Conservation (phyloP, 305 asterid species). For the Solanum hybrid region DNA sequence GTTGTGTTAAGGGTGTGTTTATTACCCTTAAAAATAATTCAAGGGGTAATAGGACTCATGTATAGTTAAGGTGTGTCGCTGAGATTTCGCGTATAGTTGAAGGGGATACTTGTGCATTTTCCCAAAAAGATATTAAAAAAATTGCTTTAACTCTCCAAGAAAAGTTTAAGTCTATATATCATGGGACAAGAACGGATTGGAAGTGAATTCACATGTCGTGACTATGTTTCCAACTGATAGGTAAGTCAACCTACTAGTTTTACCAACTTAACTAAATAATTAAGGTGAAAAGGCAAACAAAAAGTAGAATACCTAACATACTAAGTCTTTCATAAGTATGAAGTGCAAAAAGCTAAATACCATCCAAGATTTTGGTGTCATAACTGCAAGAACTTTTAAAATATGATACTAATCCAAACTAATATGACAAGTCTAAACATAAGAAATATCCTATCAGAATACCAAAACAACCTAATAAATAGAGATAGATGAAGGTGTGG, state of each 20-base stretch:
- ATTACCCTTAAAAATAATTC: no score
- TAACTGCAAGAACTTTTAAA: not conserved
- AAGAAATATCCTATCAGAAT: not conserved
- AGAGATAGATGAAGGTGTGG: not conserved
- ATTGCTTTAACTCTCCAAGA: not conserved
- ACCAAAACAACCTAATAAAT: not conserved
- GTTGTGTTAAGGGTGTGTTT: no score
- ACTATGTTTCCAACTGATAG: not conserved
- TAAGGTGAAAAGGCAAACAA: not conserved
- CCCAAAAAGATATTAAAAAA: not conserved
- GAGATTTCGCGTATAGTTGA: no score
- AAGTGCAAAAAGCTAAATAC: not conserved
- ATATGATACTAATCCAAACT: no score
- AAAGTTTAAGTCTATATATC: not conserved
- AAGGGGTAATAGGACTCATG: no score
- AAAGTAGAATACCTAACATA: not conserved
- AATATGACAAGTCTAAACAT: not conserved
- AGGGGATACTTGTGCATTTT: no score
- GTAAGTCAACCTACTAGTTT: not conserved
- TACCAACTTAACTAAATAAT: not conserved
- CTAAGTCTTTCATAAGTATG: not conserved
- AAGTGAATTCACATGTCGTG: not conserved
- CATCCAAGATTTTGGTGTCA: not conserved
- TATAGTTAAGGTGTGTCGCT: no score
- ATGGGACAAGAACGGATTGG: not conserved